A percentile compares a stretch with the other conserved stretches of the same genome.
Conservation (phyloP, 2,329 filamentous ascomycete genomes). For the Chalara sp. region DNA sequence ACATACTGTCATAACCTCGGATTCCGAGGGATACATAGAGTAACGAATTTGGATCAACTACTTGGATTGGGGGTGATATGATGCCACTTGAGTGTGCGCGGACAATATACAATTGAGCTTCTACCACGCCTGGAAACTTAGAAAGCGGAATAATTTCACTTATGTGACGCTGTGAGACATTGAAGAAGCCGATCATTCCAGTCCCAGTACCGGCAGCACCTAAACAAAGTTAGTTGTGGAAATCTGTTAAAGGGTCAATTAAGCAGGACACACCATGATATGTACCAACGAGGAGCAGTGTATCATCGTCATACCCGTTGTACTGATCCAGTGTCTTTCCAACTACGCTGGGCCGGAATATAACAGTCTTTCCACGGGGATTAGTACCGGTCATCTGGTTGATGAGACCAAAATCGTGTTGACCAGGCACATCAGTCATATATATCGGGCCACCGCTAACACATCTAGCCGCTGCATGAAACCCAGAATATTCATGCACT, state of each 20-base stretch:
- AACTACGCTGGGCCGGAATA: constrained; percentile 69
- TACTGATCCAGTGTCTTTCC: constrained; percentile 72
- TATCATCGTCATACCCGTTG: constrained; percentile 64
- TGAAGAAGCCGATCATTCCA: constrained; percentile 79
- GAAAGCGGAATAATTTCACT: constrained; percentile 64
- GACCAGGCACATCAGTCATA: constrained; percentile 82
- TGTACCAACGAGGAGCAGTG: constrained; percentile 69
- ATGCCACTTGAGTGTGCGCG: constrained; percentile 63
- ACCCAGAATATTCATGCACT: constrained; percentile 61
- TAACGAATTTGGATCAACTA: constrained; percentile 39
- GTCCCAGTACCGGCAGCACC: constrained; percentile 58
- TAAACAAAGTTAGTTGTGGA: constrained; percentile 16
- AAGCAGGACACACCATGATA: constrained; percentile 55
- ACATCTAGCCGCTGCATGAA: constrained; percentile 86
- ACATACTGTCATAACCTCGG: constrained; percentile 57
- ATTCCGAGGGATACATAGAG: constrained; percentile 56
- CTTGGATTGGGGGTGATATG: constrained; percentile 46
- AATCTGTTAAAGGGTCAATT: background rate
- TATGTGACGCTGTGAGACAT: constrained; percentile 56
- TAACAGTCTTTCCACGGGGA: constrained; percentile 64
- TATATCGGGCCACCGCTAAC: constrained; percentile 89
- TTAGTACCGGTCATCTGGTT: constrained; percentile 74
- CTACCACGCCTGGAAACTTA: constrained; percentile 65
- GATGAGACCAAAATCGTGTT: constrained; percentile 72
- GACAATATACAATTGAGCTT: constrained; percentile 58